A percentile compares a stretch with the other conserved stretches of the same genome.
phyloP scores from a whole-genome alignment of 2,329 filamentous ascomycete genomes.

The Pyrenochaeta sp. region DNA sequence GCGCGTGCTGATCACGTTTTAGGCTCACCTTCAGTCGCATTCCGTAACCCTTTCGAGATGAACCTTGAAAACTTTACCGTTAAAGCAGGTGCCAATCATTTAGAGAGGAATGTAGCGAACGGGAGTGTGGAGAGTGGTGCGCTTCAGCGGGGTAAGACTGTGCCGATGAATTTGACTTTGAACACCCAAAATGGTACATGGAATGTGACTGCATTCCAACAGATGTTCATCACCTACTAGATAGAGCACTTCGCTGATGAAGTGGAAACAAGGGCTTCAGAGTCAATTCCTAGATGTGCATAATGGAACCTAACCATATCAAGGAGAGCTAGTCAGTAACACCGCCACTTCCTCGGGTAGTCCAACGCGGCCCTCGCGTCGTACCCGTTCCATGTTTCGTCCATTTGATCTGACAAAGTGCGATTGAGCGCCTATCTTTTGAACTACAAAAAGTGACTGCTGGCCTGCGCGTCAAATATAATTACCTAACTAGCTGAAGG shows the following conservation, averaged over 20 bases:
- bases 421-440: no score
- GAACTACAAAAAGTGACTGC: no score
- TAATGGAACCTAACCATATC: no score
- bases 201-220: slow-evolving; percentile 36
- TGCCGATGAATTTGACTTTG: slow-evolving; percentile 42
- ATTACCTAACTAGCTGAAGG: no score
- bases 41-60: slow-evolving; percentile 69
- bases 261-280: no score
- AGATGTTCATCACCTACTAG: slow-evolving; percentile 42
- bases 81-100: slow-evolving; percentile 64
- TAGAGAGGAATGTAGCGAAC: slow-evolving; percentile 58
- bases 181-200: slow-evolving; percentile 39
- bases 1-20: not conserved
- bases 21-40: slow-evolving; percentile 62
- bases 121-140: slow-evolving; percentile 63
- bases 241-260: no score
- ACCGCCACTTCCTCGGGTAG: no score
- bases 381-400: no score
- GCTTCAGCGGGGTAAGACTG: slow-evolving; percentile 51
- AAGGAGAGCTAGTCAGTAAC: no score
- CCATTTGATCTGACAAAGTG: no score
- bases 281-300: not conserved
- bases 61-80: slow-evolving; percentile 75
- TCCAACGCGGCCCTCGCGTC: no score
- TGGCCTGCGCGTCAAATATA: no score